Evolutionary conservation across 139 green algal genomes (phyloP).

Genomic region (Picochlorum sp.): DNA sequence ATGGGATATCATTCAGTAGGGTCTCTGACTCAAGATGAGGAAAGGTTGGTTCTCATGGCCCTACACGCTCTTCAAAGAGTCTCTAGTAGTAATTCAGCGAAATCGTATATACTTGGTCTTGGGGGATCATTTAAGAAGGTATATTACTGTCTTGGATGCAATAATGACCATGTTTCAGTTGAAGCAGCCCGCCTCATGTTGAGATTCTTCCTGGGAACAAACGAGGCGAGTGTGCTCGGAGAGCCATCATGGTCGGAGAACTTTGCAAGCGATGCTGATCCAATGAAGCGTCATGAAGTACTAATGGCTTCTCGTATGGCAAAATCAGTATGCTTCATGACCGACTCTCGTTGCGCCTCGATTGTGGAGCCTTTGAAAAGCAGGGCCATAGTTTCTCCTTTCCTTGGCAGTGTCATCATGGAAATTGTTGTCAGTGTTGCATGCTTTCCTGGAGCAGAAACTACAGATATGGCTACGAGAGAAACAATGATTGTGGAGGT

Average conservation of each 20-base stretch:
- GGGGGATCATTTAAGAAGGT: constrained; percentile 28
- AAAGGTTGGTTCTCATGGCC: constrained; percentile 37
- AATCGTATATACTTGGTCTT: constrained; percentile 13
- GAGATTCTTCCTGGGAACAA: constrained; percentile 55
- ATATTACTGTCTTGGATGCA: constrained; percentile 49
- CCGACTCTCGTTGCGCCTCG: constrained; percentile 13
- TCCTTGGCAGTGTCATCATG: constrained; percentile 38
- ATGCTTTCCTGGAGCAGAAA: constrained; percentile 43
- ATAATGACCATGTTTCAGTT: constrained; percentile 48
- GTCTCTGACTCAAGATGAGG: constrained; percentile 15
- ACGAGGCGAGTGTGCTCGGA: constrained; percentile 28
- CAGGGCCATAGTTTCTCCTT: constrained; percentile 7
- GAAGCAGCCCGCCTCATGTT: constrained; percentile 66
- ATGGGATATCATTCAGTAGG: not conserved
- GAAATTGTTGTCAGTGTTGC: constrained; percentile 50
- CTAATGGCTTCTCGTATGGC: constrained; percentile 17
- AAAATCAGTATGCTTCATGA: constrained; percentile 53
- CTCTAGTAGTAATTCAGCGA: constrained; percentile 18
- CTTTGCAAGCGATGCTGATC: not conserved
- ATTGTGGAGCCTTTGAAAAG: constrained; percentile 29
- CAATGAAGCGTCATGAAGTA: constrained; percentile 11
- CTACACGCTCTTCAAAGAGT: constrained; percentile 73
- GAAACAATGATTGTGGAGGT: constrained; percentile 36
- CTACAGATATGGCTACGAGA: constrained; percentile 53
- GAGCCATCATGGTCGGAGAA: constrained; percentile 18